Evolutionary conservation across 2,329 filamentous ascomycete species (phyloP), one percentile per base, ranked within the genome.

Genomic region (Neofusicoccum umdonicola): DNA sequence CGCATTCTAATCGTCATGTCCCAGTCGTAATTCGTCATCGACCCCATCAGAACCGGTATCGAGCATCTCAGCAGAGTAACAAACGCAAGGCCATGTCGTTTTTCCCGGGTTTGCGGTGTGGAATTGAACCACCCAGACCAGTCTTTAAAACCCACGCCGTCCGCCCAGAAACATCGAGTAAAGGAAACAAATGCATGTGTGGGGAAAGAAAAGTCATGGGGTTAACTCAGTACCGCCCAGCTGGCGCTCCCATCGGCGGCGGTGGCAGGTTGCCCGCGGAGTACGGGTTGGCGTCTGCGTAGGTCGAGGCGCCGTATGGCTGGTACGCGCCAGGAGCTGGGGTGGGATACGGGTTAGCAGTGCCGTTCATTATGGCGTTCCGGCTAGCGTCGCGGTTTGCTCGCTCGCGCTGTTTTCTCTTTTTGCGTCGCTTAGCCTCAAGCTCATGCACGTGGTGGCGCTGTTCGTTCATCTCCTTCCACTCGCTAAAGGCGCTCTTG

Each of bases 391-490:
- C 74, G 66, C 78, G 79, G 66, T 82, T 80, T 22, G 72, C 71
- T 54, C 73, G 72, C 69, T 80, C 74, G 17, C 76, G 69, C 63
- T 73, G 73, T 77, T 82, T 82, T 68, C 77, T 75, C 62, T 80
- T 72, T 71, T 80, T 77, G 61, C 75, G 77, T 62, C 79, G 76
- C 69, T 84, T 79, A 56, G 79, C 72, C 68, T 85, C 81, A 65
- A 88, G 82, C 67, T 87, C 82, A 61, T 81, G 78, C 62, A 81
- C 82, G 71, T 83, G 81, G 68, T 84, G 82, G 66, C 85, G 81
- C 73, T 88, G 82, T 74, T 88, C 83, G 66, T 86, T 85, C 76
- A 87, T 86, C 72, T 89, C 85, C 75, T 89, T 87, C 86, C 88
- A 90, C 74, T 89, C 87, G 4, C 81, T 82, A 71, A 87, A 82